These are phyloP conservation scores for Mycena floridula DNA, from an alignment of 768 basidiomycete genomes.

Conservation along the genomic window DNA sequence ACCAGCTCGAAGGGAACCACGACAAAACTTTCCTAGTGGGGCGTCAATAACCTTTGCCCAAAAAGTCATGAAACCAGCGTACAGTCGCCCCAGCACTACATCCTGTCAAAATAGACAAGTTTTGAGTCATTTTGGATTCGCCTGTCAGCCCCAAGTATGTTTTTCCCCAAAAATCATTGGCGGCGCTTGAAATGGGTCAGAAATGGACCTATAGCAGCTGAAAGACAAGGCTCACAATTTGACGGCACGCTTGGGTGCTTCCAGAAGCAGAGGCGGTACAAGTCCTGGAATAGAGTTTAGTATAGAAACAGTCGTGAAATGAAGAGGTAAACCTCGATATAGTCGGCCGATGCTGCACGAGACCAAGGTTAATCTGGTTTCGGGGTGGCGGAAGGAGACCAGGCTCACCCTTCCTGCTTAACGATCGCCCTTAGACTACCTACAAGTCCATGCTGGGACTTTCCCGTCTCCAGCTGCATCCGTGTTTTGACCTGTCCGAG, in stretches of 20 bases:
- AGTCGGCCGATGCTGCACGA: slow-evolving; percentile 69
- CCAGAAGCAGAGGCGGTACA: slow-evolving; percentile 90
- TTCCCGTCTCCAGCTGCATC: slow-evolving; percentile 93
- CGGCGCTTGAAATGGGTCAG: slow-evolving; percentile 38
- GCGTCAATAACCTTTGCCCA: not conserved
- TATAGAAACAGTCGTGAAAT: not conserved
- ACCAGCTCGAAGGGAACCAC: slow-evolving; percentile 97
- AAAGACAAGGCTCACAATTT: slow-evolving; percentile 69
- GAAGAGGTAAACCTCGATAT: slow-evolving; percentile 66
- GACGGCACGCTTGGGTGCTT: slow-evolving; percentile 97
- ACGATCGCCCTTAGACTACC: slow-evolving; percentile 82
- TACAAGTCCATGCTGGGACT: slow-evolving; percentile 67
- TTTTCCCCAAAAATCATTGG: slow-evolving; percentile 97
- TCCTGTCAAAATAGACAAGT: slow-evolving; percentile 85
- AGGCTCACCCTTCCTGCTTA: slow-evolving; percentile 79
- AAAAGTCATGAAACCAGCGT: slow-evolving; percentile 9
- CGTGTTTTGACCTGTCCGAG: slow-evolving; percentile 85
- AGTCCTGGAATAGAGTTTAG: slow-evolving; percentile 46
- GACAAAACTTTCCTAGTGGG: slow-evolving; percentile 71
- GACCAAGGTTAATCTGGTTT: too few relatives aligned
- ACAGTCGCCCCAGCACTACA: slow-evolving; percentile 90
- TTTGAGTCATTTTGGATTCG: slow-evolving; percentile 80
- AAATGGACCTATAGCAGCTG: too few relatives aligned
- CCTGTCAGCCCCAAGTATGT: slow-evolving; percentile 58
- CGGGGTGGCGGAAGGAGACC: slow-evolving; percentile 8